Percentiles rank a stretch among this genome's conserved stretches.
These are phyloP conservation scores for Tuber umbilicatum DNA, from an alignment of 495 filamentous ascomycete genomes.

Conservation along the genomic window DNA sequence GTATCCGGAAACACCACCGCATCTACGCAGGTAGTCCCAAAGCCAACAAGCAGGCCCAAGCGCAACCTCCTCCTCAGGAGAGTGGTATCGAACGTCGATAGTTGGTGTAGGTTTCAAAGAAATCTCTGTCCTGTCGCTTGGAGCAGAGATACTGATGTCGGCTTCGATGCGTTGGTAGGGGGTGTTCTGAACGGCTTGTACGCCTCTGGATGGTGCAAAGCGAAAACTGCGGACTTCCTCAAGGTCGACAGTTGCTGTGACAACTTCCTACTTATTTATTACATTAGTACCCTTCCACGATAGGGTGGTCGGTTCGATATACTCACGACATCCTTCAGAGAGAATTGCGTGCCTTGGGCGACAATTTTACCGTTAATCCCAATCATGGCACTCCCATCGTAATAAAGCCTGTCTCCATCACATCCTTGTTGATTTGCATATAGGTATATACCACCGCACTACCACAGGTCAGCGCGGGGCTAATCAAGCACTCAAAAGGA, in stretches of 20 bases:
- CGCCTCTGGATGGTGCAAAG: constrained; percentile 49
- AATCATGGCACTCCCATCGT: constrained; percentile 72
- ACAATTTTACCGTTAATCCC: constrained; percentile 66
- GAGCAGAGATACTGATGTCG: constrained; percentile 43
- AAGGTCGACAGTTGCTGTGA: constrained; percentile 73
- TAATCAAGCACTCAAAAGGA: constrained; percentile 3
- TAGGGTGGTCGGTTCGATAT: neutral
- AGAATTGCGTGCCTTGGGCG: constrained; percentile 68
- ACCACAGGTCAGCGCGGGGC: constrained; percentile 10
- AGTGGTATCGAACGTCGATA: constrained; percentile 50
- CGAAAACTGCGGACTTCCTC: constrained; percentile 63
- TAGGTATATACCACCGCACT: constrained; percentile 67
- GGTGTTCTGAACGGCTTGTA: constrained; percentile 50
- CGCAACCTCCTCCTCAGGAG: constrained; percentile 62
- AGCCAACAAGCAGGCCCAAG: constrained; percentile 52
- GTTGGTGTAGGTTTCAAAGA: constrained; percentile 45
- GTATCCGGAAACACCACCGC: constrained; percentile 53
- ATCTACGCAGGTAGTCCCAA: constrained; percentile 77
- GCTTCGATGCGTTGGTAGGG: constrained; percentile 46
- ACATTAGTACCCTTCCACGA: neutral
- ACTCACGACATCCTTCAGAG: constrained; percentile 60
- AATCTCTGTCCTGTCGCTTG: constrained; percentile 41
- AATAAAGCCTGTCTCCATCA: constrained; percentile 56
- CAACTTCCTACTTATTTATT: constrained; percentile 53
- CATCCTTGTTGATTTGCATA: constrained; percentile 70